These are phyloP conservation scores for Deakozyma indianensis DNA, from an alignment of 805 yeast genomes.

Conservation along the genomic window DNA sequence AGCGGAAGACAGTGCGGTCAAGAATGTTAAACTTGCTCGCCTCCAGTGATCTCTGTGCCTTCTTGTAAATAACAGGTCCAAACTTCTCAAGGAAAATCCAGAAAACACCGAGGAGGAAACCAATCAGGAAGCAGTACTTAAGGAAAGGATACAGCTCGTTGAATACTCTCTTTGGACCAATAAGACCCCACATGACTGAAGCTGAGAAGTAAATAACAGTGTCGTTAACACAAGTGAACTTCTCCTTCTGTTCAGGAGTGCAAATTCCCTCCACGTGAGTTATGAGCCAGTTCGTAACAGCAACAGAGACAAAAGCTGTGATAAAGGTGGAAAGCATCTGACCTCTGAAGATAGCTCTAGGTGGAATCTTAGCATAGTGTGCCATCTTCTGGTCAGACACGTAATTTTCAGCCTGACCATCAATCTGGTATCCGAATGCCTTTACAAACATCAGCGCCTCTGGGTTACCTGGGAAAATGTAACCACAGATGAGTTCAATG, in stretches of 20 bases:
- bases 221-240: conserved; percentile 27
- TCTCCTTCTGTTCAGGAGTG: conserved; percentile 21
- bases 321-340: conserved; percentile 7
- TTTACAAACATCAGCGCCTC: conserved; percentile 37
- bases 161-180: conserved; percentile 40
- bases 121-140: conserved; percentile 51
- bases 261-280: conserved; percentile 21
- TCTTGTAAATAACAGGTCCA: conserved; percentile 4
- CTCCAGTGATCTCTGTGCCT: not conserved
- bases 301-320: conserved; percentile 9
- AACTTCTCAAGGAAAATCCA: conserved; percentile 8
- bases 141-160: conserved; percentile 44
- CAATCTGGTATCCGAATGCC: conserved; percentile 41
- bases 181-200: conserved; percentile 40
- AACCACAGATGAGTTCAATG: conserved; percentile 45
- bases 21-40: not conserved
- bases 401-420: conserved; percentile 49
- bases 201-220: conserved; percentile 32
- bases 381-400: conserved; percentile 42
- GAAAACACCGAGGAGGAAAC: conserved; percentile 19
- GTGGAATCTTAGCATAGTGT: conserved; percentile 28
- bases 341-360: conserved; percentile 9
- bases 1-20: not conserved
- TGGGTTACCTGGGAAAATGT: conserved; percentile 42
- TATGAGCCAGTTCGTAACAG: conserved; percentile 7